A percentile compares a stretch with the other conserved stretches of the same genome.
Conservation (phyloP, 768 basidiomycete species). For the Nevesoporus exiguus region DNA sequence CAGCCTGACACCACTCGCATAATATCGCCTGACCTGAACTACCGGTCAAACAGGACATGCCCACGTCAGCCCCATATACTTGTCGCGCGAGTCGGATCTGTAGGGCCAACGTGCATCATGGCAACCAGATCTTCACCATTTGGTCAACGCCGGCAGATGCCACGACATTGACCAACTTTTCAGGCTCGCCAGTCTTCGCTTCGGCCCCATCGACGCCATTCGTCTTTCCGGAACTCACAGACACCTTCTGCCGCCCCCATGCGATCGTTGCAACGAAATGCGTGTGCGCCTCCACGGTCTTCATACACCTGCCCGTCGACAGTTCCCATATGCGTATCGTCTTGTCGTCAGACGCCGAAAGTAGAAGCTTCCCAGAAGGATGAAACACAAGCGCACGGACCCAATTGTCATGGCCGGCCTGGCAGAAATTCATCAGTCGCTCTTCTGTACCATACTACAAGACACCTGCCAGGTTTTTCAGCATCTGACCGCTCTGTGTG, state of each 20-base stretch:
- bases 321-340: conserved; percentile 90
- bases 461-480: conserved; percentile 62
- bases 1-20: not conserved
- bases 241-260: conserved; percentile 65
- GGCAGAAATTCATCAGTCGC: conserved; percentile 10
- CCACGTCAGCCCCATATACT: conserved; percentile 13
- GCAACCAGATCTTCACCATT: conserved; percentile 62
- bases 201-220: conserved; percentile 37
- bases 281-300: conserved; percentile 82
- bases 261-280: conserved; percentile 80
- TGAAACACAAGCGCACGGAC: conserved; percentile 85
- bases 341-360: conserved; percentile 93
- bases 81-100: conserved; percentile 5
- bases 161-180: conserved; percentile 66
- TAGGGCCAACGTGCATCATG: conserved; percentile 33
- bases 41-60: conserved; percentile 10
- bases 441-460: not conserved
- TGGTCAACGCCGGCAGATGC: conserved; percentile 70
- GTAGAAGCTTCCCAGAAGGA: conserved; percentile 81
- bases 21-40: conserved; percentile 13
- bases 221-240: conserved; percentile 38
- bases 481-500: conserved; percentile 71
- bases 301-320: conserved; percentile 77
- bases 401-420: conserved; percentile 89
- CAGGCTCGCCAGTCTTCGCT: conserved; percentile 34